phyloP scores from a whole-genome alignment of 2,329 filamentous ascomycete genomes.

The Fusarium acutatum region DNA sequence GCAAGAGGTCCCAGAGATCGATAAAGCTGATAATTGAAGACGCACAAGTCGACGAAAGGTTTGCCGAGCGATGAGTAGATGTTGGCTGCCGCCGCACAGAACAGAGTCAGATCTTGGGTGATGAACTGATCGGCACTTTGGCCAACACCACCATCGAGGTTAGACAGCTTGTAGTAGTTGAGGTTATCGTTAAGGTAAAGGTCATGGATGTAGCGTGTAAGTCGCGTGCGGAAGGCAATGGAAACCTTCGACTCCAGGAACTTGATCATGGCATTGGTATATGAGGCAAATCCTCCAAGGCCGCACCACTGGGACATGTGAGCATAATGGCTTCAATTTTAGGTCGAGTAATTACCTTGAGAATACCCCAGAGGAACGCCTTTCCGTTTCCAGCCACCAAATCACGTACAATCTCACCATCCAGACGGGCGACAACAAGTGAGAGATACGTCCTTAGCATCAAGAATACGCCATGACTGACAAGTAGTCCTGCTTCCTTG shows the following conservation, averaged over 20 bases:
- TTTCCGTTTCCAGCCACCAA: slow-evolving; percentile 94
- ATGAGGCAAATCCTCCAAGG: slow-evolving; percentile 90
- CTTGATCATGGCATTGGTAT: slow-evolving; percentile 99
- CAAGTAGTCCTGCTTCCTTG: slow-evolving; percentile 89
- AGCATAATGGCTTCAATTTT: background rate
- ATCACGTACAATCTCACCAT: slow-evolving; percentile 96
- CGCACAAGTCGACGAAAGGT: slow-evolving; percentile 93
- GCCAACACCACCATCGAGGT: slow-evolving; percentile 90
- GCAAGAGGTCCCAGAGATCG: slow-evolving; percentile 89
- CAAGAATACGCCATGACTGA: slow-evolving; percentile 89
- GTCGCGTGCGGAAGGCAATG: slow-evolving; percentile 93
- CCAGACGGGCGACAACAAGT: slow-evolving; percentile 87
- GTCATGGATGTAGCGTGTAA: slow-evolving; percentile 97
- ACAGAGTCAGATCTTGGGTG: slow-evolving; percentile 93
- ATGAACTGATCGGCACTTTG: slow-evolving; percentile 97
- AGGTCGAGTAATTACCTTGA: slow-evolving; percentile 65
- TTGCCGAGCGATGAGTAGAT: slow-evolving; percentile 98
- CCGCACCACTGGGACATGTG: slow-evolving; percentile 76
- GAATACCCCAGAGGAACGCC: slow-evolving; percentile 85
- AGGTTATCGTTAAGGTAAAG: slow-evolving; percentile 93
- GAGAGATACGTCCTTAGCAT: slow-evolving; percentile 94
- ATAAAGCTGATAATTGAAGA: slow-evolving; percentile 98
- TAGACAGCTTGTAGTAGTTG: slow-evolving; percentile 95
- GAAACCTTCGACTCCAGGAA: slow-evolving; percentile 97
- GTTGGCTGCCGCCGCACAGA: slow-evolving; percentile 90